Evolutionary conservation across 2,329 filamentous ascomycete species (phyloP), one percentile per base, ranked within the genome.

Genomic region (Sclerotinia glacialis): DNA sequence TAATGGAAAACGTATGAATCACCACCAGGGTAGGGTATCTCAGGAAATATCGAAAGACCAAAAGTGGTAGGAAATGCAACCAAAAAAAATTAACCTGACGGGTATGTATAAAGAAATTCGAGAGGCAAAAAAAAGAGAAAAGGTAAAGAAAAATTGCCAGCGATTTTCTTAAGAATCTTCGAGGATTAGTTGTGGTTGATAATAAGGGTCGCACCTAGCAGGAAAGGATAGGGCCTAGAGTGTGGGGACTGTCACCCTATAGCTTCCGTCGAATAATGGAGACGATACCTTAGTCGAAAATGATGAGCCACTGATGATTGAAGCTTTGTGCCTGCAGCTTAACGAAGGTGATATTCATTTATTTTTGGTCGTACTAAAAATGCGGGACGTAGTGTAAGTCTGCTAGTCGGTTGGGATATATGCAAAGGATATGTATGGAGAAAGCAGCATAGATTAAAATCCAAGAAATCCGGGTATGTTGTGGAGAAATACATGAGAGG

Each of bases 11-110:
- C 69, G 59, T 64, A 67, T 65, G 67, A 58, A 67, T 69, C 67
- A 73, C 73, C 72, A 52, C 73, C 72, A 73, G 73, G 71, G 73
- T 70, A 72, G 64, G 63, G 65, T 65, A 65, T 49, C 31, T 63
- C 47, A 53, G 47, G 62, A 31, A 37, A 49, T 49, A 37, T 49
- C 7, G 56, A 60, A 49, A 49, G 34, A 26, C 58, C 40, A 61
- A 37, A 31, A 37, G 58, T n/a, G 67, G n/a, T 59, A 69, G 68
- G 68, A 67, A 59, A 63, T 71, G 56, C 28, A 66, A 34, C 23
- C n/a, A n/a, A n/a, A 44, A 62, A 49, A 60, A 18, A 49, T 40
- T 14, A 50, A 60, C 3, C 37, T 37, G 21, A 49, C 31, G 52
- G 50, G 26, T 26, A 21, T 49, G 31, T 46, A 40, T 40, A 16